Base-by-base conservation (phyloP, 2,329 filamentous ascomycete species). In the Eurotiales sp. region DNA sequence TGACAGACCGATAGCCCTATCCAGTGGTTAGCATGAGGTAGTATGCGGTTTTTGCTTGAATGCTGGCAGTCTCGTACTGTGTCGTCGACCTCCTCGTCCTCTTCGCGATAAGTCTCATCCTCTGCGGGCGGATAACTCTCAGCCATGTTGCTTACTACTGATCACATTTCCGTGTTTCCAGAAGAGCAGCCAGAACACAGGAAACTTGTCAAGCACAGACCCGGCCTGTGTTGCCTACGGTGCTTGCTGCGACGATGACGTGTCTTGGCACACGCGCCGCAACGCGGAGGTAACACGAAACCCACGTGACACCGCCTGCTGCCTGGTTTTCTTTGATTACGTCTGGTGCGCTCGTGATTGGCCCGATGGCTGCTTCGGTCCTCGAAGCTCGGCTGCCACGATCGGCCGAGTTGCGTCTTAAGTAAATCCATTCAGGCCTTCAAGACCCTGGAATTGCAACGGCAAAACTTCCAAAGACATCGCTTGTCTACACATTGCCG, bases 1-100 rank as follows among this genome's bases (percentile, higher is more conserved):
- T 96, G 65, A 91, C 86, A 1, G 86, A 80, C 74, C 91, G 95
- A 76, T 93, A 99, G 69, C 84, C 85, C 90, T 92, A 60, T 19
- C 22, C 40, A 37, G 39, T 23, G 12, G 2, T 36, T 12, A 8
- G 36, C 17, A 19, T 10, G 14, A 8, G n/a, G n/a, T n/a, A n/a
- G n/a, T n/a, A n/a, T n/a, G n/a, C n/a, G n/a, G n/a, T n/a, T n/a
- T n/a, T n/a, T n/a, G n/a, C n/a, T n/a, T n/a, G n/a, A n/a, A n/a
- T n/a, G n/a, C n/a, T n/a, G n/a, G n/a, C n/a, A n/a, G n/a, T n/a
- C n/a, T n/a, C 51, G 52, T 64, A 74, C 72, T 12, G 67, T 70
- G 45, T 76, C 72, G 50, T 76, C 73, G 29, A 75, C 56, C 53
- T 76, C 73, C 46, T 73, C 71, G 40, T 76, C 74, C 29, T 76